Percentiles rank a stretch among this genome's conserved stretches.
phyloP scores from a whole-genome alignment of 1,284 basidiomycete species.

The Salmacisia buchloeana region DNA sequence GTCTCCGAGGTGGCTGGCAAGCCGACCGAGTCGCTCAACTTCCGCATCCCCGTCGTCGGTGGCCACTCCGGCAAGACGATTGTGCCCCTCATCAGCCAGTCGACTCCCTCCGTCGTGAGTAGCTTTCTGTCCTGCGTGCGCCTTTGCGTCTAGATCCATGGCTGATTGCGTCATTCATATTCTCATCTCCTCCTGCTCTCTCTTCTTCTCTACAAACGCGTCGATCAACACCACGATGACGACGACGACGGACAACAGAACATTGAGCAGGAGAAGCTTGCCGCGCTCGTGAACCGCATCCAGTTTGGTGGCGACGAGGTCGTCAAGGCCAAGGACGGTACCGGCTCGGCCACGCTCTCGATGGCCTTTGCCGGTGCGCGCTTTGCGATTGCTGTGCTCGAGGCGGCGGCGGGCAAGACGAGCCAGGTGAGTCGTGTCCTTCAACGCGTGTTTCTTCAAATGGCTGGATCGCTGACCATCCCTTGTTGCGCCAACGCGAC shows the following conservation, averaged over 20 bases:
- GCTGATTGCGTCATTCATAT: neutral
- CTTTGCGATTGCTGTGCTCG: constrained; percentile 42
- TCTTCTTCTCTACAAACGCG: neutral
- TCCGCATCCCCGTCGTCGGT: constrained; percentile 77
- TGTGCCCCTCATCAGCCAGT: constrained; percentile 87
- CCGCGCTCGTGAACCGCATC: constrained; percentile 72
- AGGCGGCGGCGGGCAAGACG: constrained; percentile 40
- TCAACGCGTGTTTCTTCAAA: neutral
- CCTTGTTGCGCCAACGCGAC: neutral
- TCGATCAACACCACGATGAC: no score
- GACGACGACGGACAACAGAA: no score
- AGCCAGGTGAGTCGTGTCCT: constrained; percentile 11
- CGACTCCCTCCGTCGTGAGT: constrained; percentile 39
- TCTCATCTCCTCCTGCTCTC: neutral
- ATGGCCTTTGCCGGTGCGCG: constrained; percentile 70
- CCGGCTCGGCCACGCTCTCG: constrained; percentile 79
- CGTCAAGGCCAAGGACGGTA: constrained; percentile 81
- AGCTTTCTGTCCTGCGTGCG: neutral
- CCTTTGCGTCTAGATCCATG: neutral
- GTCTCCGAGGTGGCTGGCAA: constrained; percentile 72
- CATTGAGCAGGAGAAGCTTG: constrained; percentile 54
- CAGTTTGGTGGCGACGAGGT: constrained; percentile 91
- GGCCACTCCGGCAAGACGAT: constrained; percentile 96
- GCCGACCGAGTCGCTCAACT: constrained; percentile 57
- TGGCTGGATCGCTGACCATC: neutral